Conservation (phyloP, 2,329 filamentous ascomycete species). For the Colletotrichum melonis region DNA sequence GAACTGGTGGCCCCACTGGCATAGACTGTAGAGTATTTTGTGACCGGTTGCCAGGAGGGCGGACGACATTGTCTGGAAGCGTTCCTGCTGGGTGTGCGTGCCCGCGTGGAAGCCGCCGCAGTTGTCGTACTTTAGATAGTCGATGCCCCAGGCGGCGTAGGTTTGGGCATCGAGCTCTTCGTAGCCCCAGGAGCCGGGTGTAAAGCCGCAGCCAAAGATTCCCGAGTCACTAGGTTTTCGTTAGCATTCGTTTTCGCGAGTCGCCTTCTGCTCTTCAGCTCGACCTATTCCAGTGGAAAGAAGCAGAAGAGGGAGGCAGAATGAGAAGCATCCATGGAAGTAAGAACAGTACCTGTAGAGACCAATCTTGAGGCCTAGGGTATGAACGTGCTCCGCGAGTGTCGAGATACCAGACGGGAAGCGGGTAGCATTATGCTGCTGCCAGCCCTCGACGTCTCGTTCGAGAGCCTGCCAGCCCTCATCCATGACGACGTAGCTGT, state of each 20-base stretch:
- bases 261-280: too few species aligned
- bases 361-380: constrained; percentile 60
- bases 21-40: constrained; percentile 47
- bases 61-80: constrained; percentile 49
- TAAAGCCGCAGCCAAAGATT: constrained; percentile 54
- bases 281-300: neutral
- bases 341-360: constrained; percentile 54
- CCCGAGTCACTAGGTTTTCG: constrained; percentile 49
- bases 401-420: constrained; percentile 38
- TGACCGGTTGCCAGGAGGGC: constrained; percentile 45
- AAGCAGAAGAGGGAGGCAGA: too few species aligned
- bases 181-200: constrained; percentile 40
- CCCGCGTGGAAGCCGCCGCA: constrained; percentile 61
- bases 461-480: constrained; percentile 18
- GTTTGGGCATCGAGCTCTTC: constrained; percentile 63
- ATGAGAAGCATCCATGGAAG: neutral
- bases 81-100: constrained; percentile 58
- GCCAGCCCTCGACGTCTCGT: constrained; percentile 5
- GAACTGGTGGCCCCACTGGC: constrained; percentile 46
- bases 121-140: constrained; percentile 66
- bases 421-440: constrained; percentile 8
- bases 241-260: neutral
- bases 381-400: constrained; percentile 59
- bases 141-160: constrained; percentile 63
- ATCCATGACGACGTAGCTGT: constrained; percentile 29